Percentiles rank a stretch among this genome's conserved stretches.
These are phyloP conservation scores for Lactarius sp. DNA, from an alignment of 768 basidiomycete genomes.

Conservation along the genomic window DNA sequence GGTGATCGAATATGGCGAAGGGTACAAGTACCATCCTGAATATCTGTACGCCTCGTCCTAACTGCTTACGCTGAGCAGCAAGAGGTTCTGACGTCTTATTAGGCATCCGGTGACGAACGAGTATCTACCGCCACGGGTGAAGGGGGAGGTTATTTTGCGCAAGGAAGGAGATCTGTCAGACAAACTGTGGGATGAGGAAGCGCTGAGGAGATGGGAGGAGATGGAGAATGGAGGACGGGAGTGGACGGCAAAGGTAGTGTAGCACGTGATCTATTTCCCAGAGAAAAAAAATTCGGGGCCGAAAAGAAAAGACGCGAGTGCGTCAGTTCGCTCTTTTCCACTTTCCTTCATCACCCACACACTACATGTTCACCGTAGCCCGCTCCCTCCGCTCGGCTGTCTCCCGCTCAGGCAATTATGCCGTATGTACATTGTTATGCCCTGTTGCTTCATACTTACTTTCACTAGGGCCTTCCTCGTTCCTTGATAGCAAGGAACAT, in stretches of 20 bases:
- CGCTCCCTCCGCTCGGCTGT: conserved; percentile 58
- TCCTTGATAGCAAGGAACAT: conserved; percentile 83
- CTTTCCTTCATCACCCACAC: conserved; percentile 39
- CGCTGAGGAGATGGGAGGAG: conserved; percentile 43
- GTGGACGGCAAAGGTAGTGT: conserved; percentile 33
- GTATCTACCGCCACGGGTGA: conserved; percentile 45
- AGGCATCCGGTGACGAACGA: conserved; percentile 52
- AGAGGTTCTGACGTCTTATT: background rate
- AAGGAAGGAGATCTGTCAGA: conserved; percentile 36
- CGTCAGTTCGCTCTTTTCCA: background rate
- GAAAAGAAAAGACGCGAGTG: conserved; percentile 3
- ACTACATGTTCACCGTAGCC: conserved; percentile 61
- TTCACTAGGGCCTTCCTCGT: conserved; percentile 56
- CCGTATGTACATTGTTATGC: conserved; percentile 38
- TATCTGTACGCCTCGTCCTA: conserved; percentile 33
- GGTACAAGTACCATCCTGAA: conserved; percentile 48
- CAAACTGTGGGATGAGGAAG: conserved; percentile 48
- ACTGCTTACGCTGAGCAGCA: background rate
- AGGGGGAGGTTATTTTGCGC: conserved; percentile 36
- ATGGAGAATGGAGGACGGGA: conserved; percentile 36
- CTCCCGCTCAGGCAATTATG: conserved; percentile 58
- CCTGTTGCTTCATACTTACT: conserved; percentile 13
- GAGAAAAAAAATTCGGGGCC: conserved; percentile 14
- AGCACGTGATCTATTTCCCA: conserved; percentile 5
- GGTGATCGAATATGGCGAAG: conserved; percentile 44